These are phyloP conservation scores for Penicillium waksmanii DNA, from an alignment of 495 filamentous ascomycete genomes.

Conservation along the genomic window DNA sequence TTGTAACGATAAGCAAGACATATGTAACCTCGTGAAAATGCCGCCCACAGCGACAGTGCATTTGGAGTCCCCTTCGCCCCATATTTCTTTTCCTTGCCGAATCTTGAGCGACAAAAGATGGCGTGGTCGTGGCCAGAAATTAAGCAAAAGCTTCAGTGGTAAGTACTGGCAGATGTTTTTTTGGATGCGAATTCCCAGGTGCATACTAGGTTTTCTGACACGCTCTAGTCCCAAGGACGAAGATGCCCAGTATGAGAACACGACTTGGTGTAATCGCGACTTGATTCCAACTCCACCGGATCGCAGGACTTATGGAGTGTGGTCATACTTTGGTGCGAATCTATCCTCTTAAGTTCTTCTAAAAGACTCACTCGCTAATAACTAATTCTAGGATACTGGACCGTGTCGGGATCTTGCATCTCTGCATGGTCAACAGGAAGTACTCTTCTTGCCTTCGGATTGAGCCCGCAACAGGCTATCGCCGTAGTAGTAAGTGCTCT, in stretches of 20 bases:
- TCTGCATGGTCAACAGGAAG: conserved; percentile 14
- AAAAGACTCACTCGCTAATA: not conserved
- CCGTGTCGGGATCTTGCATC: conserved; percentile 13
- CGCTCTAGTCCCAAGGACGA: conserved; percentile 7
- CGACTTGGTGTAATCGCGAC: conserved; percentile 14
- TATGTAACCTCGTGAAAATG: not conserved
- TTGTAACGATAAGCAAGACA: not conserved
- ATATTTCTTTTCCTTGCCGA: not conserved
- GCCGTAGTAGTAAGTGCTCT: conserved; percentile 6
- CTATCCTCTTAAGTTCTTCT: not conserved
- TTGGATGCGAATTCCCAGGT: not conserved
- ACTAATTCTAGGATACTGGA: conserved; percentile 5
- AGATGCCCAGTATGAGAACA: conserved; percentile 11
- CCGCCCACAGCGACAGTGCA: not conserved
- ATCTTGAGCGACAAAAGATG: conserved; percentile 2
- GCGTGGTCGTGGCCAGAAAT: conserved; percentile 9
- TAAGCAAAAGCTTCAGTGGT: conserved; percentile 12
- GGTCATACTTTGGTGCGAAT: conserved; percentile 11
- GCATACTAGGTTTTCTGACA: not conserved
- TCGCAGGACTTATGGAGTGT: conserved; percentile 8
- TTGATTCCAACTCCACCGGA: conserved; percentile 11
- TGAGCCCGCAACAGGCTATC: conserved; percentile 10
- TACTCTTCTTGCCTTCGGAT: conserved; percentile 7
- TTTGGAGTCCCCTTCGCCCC: not conserved
- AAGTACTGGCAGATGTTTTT: not conserved